A percentile compares a stretch with the other conserved stretches of the same genome.
Evolutionary conservation across 495 filamentous ascomycete genomes (phyloP).

Genomic region (Penicillium chermesinum): DNA sequence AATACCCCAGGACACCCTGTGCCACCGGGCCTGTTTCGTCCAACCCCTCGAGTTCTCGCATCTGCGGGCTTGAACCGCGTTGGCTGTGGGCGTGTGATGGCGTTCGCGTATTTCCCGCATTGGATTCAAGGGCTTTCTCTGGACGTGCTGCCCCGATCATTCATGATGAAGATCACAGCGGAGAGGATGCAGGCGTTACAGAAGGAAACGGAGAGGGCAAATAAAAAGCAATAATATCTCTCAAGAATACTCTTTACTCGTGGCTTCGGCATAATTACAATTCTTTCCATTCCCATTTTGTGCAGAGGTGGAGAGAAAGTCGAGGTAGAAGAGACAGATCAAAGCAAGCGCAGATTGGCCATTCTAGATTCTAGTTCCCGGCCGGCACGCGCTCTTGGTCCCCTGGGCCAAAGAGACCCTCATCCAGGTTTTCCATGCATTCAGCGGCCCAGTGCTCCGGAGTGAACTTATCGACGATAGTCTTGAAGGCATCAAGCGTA

Average conservation of each 20-base stretch:
- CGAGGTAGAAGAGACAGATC: background rate
- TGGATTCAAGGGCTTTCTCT: constrained; percentile 19
- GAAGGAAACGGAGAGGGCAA: constrained; percentile 11
- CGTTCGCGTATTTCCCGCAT: constrained; percentile 29
- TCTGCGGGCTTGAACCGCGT: constrained; percentile 26
- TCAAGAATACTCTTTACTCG: constrained; percentile 1
- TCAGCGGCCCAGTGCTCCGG: constrained; percentile 73
- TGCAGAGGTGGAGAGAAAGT: background rate
- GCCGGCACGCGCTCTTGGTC: constrained; percentile 28
- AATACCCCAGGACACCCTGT: constrained; percentile 19
- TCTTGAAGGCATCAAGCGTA: constrained; percentile 87
- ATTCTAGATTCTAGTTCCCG: constrained; percentile 32
- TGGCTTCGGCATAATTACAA: constrained; percentile 8
- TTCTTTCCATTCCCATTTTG: constrained; percentile 7
- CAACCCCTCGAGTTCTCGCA: constrained; percentile 18
- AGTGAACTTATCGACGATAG: constrained; percentile 84
- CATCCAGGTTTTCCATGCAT: constrained; percentile 62
- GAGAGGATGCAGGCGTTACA: constrained; percentile 12
- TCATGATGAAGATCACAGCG: constrained; percentile 17
- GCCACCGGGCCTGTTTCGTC: constrained; percentile 15
- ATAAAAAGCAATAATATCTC: constrained; percentile 4
- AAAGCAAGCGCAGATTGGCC: constrained; percentile 2
- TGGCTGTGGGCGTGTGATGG: constrained; percentile 23
- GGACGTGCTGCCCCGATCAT: constrained; percentile 16
- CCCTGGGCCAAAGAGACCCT: constrained; percentile 36